Base-by-base conservation (phyloP, 805 yeast genomes). In the Nakazawaea laoshanensis region DNA sequence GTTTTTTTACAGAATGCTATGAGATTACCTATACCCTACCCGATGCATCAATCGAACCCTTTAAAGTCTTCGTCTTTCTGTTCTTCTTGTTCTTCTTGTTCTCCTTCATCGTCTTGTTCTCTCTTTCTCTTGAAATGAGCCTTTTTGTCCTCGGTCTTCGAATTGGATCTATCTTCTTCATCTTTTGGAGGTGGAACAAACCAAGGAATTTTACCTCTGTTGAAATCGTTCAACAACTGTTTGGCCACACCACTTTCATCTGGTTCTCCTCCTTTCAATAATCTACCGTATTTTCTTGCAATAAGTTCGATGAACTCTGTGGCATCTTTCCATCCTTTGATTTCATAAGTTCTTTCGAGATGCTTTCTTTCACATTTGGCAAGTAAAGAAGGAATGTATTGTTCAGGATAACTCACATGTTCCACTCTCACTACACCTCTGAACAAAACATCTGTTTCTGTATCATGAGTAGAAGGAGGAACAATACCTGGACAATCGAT, bases 401-500 rank as follows among this genome's bases (percentile, higher is more conserved):
- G 96, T 59, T 89, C 98, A 4, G 98, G 96, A 50, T 84, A 67
- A 0, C 94, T 74, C 30, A 92, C 97, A 52, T 89, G 95, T 55
- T 89, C 98, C n/a, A 89, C 96, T 63, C 98, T 81, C 2, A 89
- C 98, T 13, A 92, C 98, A 53, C 98, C 98, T 57, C 96, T 76
- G 61, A 89, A 84, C 44, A 89, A 57, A 48, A 89, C 86, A 57
- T 89, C 97, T 18, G 95, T 77, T 53, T 86, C 94, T 1, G 89
- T 60, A 55, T 92, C 98, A 49, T 78, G 86, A 19, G 77, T 54
- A 12, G 94, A 82, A 18, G 98, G 98, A 7, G 98, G 98, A 14
- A 89, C 98, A 52, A 89, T 89, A 61, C 98, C 98, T 3, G 98
- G 98, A 67, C 98, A 92, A 61, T 89, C 98, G 49, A 89, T 92